Conservation (phyloP, 805 yeast species). For the Cyberlindnera lachancei region DNA sequence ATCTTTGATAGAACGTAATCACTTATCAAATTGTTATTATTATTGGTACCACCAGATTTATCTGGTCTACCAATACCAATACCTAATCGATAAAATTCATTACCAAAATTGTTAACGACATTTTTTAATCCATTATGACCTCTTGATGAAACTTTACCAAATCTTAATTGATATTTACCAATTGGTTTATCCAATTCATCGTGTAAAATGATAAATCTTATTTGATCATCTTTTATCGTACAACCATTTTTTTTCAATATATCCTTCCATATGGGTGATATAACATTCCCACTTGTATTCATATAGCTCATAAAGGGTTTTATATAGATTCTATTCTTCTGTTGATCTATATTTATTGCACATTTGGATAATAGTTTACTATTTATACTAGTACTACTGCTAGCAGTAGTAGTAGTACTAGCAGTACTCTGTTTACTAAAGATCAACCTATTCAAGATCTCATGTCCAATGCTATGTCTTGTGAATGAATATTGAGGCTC, state of each 20-base stretch:
- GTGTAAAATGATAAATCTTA: constrained; percentile 54
- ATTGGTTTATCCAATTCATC: constrained; percentile 67
- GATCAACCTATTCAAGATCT: constrained; percentile 32
- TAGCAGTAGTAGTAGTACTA: not conserved
- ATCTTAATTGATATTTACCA: constrained; percentile 60
- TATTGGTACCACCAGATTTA: too few relatives aligned
- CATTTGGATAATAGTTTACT: not conserved
- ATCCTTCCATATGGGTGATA: constrained; percentile 41
- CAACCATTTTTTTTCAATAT: constrained; percentile 17
- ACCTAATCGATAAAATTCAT: constrained; percentile 54
- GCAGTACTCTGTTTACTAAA: not conserved
- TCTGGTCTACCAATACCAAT: constrained; percentile 74
- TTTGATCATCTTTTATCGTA: constrained; percentile 21
- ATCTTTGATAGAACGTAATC: constrained; percentile 58
- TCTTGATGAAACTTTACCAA: constrained; percentile 52
- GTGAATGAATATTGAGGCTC: constrained; percentile 52
- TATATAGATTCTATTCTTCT: not conserved
- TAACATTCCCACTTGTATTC: constrained; percentile 63
- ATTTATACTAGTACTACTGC: not conserved
- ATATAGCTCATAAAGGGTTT: too few relatives aligned
- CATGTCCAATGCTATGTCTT: constrained; percentile 75
- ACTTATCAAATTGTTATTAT: constrained; percentile 37
- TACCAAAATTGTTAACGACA: constrained; percentile 39
- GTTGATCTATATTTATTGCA: not conserved
- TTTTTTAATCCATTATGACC: constrained; percentile 84